These are phyloP conservation scores for Tillandsia fasciculata DNA, from an alignment of 176 grass and related monocot species.

Conservation along the genomic window DNA sequence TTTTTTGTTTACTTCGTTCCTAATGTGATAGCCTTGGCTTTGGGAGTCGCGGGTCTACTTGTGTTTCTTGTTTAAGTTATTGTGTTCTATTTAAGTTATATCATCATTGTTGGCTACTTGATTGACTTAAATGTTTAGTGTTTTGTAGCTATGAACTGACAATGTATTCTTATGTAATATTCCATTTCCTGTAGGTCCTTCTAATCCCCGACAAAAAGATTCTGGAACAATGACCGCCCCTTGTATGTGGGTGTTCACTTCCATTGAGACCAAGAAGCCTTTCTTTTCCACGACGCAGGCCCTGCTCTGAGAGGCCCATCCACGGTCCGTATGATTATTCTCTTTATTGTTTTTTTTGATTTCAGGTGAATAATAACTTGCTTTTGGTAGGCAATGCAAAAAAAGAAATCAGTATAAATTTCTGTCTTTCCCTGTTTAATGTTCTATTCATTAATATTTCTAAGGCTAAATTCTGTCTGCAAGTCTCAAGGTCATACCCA, in stretches of 20 bases:
- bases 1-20: background rate
- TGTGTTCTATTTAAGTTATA: background rate
- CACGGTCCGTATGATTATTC: slow-evolving; percentile 12
- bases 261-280: background rate
- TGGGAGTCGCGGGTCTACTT: background rate
- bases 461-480: slow-evolving; percentile 1
- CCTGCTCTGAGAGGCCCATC: background rate
- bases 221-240: background rate
- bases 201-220: background rate
- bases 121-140: too few species aligned
- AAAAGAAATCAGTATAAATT: slow-evolving; percentile 85
- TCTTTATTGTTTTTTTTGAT: slow-evolving; percentile 19
- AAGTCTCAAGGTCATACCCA: background rate
- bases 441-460: background rate
- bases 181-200: background rate
- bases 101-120: background rate
- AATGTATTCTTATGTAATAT: background rate
- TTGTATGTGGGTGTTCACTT: background rate
- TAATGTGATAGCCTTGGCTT: background rate
- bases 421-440: slow-evolving; percentile 9
- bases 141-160: background rate
- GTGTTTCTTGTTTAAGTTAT: background rate
- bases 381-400: slow-evolving; percentile 79
- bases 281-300: too few species aligned
- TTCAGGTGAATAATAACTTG: slow-evolving; percentile 99